Base-by-base conservation (phyloP, 2,329 filamentous ascomycete genomes). In the Fusarium compactum region DNA sequence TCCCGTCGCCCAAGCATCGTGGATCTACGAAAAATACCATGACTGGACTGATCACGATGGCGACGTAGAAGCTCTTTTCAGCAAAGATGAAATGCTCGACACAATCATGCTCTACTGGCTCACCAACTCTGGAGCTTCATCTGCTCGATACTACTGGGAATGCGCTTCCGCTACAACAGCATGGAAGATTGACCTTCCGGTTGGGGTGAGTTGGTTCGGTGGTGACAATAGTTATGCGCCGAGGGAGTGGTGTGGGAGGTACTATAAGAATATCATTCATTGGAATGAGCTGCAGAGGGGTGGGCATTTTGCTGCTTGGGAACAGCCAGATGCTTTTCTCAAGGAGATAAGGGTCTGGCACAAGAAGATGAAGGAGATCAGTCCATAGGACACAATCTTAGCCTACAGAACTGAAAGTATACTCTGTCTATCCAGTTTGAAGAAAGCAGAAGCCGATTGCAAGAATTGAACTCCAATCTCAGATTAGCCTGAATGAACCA, bases 1-100 rank as follows among this genome's bases (percentile, higher is more conserved):
- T 3, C 58, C 62, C 3, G 46, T 65, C 1, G 62, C 58, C 10
- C 58, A 65, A 22, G 62, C 58, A 3, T 59, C 62, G 6, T 65
- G 62, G 59, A 47, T 65, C 6, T 58, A 63, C 10, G 62, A 65
- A 38, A 65, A 65, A 15, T 65, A 52, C 20, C 34, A 12, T 22
- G 62, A 65, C 8, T 65, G 62, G 62, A 53, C 58, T 38, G 52
- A 65, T 16, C 52, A 63, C 29, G 46, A 58, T 14, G 58, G 62
- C 0, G n/a, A 63, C 8, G 27, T 65, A 4, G 62, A 65, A 32
- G 16, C 27, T 0, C 38, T 65, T 2, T 63, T 65, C 3, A 53
- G 25, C 27, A 65, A 63, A 30, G 62, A 65, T 5, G 58, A 65
- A 40, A 65, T 65, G 52, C 62, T 65, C 6, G 62, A 65, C 16